A percentile compares a stretch with the other conserved stretches of the same genome.
Evolutionary conservation across 2,329 filamentous ascomycete genomes (phyloP).

Genomic region (Calonectria leucothoes): DNA sequence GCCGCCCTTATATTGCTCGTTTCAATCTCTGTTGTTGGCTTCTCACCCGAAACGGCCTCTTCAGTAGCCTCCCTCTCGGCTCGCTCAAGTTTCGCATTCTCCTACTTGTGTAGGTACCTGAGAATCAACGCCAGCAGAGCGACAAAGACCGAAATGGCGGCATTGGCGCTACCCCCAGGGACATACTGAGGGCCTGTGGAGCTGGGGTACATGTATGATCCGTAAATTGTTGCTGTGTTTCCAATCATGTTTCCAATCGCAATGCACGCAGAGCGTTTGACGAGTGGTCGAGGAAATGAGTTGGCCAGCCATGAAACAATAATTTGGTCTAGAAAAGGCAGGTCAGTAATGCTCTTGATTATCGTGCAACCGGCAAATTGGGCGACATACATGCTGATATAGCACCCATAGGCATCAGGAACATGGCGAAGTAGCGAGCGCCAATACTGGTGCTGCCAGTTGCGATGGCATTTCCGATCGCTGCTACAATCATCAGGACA

Average conservation of each 20-base stretch:
- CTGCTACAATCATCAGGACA: conserved; percentile 61
- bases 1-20: background rate
- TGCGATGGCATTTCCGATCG: conserved; percentile 66
- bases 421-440: conserved; percentile 71
- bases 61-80: conserved; percentile 47
- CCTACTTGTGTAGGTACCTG: conserved; percentile 64
- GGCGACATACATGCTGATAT: conserved; percentile 55
- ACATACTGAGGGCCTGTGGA: conserved; percentile 57
- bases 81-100: conserved; percentile 70
- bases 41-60: background rate
- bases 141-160: conserved; percentile 71
- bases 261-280: conserved; percentile 73
- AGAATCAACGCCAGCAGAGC: conserved; percentile 64
- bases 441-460: conserved; percentile 61
- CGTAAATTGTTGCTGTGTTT: conserved; percentile 64
- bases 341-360: too few species aligned
- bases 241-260: conserved; percentile 76
- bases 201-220: conserved; percentile 59
- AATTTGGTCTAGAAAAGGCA: conserved; percentile 54
- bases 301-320: conserved; percentile 78
- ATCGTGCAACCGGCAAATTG: too few species aligned
- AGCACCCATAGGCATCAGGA: conserved; percentile 68
- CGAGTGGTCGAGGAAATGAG: conserved; percentile 76
- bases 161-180: conserved; percentile 69
- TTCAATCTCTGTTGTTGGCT: background rate